Percentiles rank a stretch among this genome's conserved stretches.
Conservation (phyloP, 495 filamentous ascomycete genomes). For the Parmelia sp. region DNA sequence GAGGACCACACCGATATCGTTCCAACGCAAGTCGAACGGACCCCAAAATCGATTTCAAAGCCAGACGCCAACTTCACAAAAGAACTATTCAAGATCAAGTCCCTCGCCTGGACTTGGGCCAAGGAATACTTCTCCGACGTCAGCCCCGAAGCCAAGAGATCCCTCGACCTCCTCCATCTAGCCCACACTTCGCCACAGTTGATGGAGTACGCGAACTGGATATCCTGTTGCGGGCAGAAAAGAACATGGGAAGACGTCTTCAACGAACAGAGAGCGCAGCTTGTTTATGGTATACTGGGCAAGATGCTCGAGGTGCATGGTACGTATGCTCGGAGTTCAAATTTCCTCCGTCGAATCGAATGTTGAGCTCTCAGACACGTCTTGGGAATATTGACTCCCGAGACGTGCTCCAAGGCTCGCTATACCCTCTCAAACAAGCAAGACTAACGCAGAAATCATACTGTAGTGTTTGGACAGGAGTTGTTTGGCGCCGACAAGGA, state of each 20-base stretch:
- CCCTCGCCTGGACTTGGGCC: conserved; percentile 18
- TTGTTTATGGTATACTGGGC: conserved; percentile 21
- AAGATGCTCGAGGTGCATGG: conserved; percentile 24
- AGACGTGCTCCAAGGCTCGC: no score
- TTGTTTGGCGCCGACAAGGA: conserved; percentile 12
- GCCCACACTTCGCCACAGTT: conserved; percentile 6
- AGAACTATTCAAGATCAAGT: conserved; percentile 11
- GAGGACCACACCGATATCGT: background rate
- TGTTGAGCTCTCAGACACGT: no score
- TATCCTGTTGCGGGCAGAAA: conserved; percentile 9
- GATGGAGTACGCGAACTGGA: conserved; percentile 20
- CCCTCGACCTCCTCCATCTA: conserved; percentile 13
- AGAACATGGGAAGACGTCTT: conserved; percentile 19
- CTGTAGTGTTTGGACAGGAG: conserved; percentile 20
- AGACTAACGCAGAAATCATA: no score
- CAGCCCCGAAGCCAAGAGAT: background rate
- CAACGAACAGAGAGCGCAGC: conserved; percentile 3
- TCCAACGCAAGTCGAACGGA: background rate
- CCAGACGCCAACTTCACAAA: conserved; percentile 8
- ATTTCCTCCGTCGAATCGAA: no score
- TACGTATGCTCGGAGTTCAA: no score
- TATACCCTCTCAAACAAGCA: no score
- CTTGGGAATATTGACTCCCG: no score
- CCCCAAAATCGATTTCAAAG: no score
- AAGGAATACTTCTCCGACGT: conserved; percentile 7